These are phyloP conservation scores for Pistacia atlantica DNA, from an alignment of 345 rosid genomes.

Conservation along the genomic window DNA sequence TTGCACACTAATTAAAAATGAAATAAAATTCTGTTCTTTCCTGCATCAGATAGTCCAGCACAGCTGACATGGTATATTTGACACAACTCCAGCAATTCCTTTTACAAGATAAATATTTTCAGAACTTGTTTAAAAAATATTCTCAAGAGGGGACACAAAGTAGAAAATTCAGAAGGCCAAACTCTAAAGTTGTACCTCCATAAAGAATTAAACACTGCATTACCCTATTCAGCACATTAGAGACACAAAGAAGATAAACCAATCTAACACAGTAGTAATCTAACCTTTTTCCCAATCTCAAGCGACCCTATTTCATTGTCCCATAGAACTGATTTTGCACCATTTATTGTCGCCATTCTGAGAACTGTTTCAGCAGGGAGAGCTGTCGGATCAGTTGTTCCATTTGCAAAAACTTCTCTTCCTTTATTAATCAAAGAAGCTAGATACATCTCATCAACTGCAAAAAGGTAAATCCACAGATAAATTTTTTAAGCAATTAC, in stretches of 20 bases:
- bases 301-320: constrained; percentile 74
- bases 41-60: neutral
- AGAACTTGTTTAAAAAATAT: neutral
- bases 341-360: constrained; percentile 62
- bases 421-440: constrained; percentile 77
- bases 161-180: neutral
- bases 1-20: neutral
- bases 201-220: neutral
- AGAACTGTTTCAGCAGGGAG: constrained; percentile 68
- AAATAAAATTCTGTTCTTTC: neutral
- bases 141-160: neutral
- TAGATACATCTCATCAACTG: constrained; percentile 76
- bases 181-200: neutral
- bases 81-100: neutral
- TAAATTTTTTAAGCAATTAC: constrained; percentile 9
- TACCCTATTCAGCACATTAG: neutral
- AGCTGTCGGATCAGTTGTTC: constrained; percentile 62
- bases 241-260: neutral
- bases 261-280: constrained; percentile 9
- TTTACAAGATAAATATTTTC: neutral
- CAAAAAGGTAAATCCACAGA: constrained; percentile 16
- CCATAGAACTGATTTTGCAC: constrained; percentile 73
- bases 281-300: constrained; percentile 67
- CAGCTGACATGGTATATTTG: neutral
- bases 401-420: constrained; percentile 43